A percentile compares a stretch with the other conserved stretches of the same genome.
phyloP scores from a whole-genome alignment of 306 rosid species.

The Ormosia semicastrata region DNA sequence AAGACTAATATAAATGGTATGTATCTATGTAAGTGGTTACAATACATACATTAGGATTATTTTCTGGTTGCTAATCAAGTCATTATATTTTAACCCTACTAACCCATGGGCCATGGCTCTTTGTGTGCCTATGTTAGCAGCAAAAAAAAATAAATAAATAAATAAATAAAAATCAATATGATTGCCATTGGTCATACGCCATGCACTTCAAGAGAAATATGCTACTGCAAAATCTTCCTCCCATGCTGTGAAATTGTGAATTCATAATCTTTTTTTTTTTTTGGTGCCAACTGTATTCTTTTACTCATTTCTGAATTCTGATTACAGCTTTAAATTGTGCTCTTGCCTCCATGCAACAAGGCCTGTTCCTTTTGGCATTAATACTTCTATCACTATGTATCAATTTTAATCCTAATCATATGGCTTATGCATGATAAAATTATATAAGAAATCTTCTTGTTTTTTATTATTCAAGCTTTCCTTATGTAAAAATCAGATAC shows the following conservation, averaged over 20 bases:
- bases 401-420: background rate
- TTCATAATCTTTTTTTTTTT: background rate
- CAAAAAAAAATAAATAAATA: too few relatives aligned
- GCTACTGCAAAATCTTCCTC: too few relatives aligned
- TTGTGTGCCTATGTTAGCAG: background rate
- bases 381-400: background rate
- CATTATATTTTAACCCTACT: background rate
- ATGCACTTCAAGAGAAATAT: background rate
- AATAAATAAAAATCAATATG: background rate
- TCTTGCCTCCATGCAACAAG: background rate
- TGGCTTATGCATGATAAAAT: background rate
- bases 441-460: background rate
- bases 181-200: background rate
- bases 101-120: background rate
- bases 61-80: background rate
- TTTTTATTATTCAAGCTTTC: background rate
- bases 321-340: background rate
- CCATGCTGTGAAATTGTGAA: background rate
- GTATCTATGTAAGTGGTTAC: background rate
- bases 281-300: too few relatives aligned
- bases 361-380: background rate
- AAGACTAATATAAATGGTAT: constrained; percentile 65
- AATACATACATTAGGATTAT: background rate
- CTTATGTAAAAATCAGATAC: background rate
- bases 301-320: background rate